A percentile compares a stretch with the other conserved stretches of the same genome.
Evolutionary conservation across 202 grass and related monocot species (phyloP).

Genomic region (Carex arenaria): DNA sequence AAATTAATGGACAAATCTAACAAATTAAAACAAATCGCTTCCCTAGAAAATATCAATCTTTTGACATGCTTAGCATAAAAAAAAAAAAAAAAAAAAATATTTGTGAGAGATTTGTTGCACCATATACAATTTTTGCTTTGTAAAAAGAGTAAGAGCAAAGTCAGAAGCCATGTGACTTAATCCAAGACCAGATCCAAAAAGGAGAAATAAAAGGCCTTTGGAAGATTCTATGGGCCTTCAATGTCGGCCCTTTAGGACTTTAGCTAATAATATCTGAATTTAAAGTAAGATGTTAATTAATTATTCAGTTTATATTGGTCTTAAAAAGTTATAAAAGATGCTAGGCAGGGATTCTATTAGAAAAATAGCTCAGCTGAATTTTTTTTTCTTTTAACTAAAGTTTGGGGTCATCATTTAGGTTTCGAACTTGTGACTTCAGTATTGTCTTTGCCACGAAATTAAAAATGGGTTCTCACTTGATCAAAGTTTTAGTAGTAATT

Average conservation of each 20-base stretch:
- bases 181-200: conserved; percentile 22
- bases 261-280: not conserved
- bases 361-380: too few relatives aligned
- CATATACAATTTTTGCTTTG: not conserved
- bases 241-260: not conserved
- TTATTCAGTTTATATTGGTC: not conserved
- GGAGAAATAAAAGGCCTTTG: conserved; percentile 15
- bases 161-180: conserved; percentile 20
- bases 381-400: too few relatives aligned
- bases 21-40: not conserved
- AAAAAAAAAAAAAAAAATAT: too few relatives aligned
- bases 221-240: conserved; percentile 31
- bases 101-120: not conserved
- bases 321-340: not conserved
- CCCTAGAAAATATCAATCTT: too few relatives aligned
- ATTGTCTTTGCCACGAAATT: too few relatives aligned
- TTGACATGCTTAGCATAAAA: too few relatives aligned
- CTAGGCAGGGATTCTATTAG: not conserved
- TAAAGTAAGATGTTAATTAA: not conserved
- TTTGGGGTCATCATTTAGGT: too few relatives aligned
- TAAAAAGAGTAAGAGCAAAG: not conserved
- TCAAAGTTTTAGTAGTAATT: too few relatives aligned
- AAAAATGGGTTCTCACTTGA: too few relatives aligned
- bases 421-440: too few relatives aligned
- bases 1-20: not conserved